These are phyloP conservation scores for Gentiana straminea DNA, from an alignment of 257 asterid species.

Conservation along the genomic window DNA sequence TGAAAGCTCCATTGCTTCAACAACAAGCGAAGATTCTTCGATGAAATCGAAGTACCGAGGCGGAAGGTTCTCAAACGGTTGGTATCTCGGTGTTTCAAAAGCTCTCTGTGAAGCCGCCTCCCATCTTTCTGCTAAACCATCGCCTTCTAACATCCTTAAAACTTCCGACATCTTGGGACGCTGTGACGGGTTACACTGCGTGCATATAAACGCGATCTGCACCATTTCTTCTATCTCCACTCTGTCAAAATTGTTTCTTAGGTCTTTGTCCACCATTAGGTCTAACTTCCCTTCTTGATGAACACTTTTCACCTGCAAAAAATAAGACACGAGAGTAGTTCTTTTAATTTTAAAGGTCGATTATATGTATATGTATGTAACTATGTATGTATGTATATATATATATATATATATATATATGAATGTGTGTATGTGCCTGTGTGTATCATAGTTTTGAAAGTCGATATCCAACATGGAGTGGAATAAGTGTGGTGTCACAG, in stretches of 20 bases:
- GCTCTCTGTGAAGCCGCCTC: slow-evolving; percentile 52
- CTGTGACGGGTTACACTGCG: slow-evolving; percentile 60
- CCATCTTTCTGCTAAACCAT: slow-evolving; percentile 85
- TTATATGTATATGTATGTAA: too few species aligned
- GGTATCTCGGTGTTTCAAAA: slow-evolving; percentile 37
- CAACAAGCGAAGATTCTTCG: slow-evolving; percentile 70
- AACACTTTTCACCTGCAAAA: slow-evolving; percentile 59
- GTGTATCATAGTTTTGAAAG: too few species aligned
- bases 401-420: too few species aligned
- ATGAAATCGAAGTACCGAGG: slow-evolving; percentile 72
- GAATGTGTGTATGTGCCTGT: too few species aligned
- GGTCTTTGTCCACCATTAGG: slow-evolving; percentile 59
- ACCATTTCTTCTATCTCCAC: slow-evolving; percentile 78
- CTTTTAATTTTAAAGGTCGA: too few species aligned
- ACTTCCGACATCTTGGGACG: slow-evolving; percentile 95
- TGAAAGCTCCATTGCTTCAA: slow-evolving; percentile 91
- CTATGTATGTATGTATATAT: too few species aligned
- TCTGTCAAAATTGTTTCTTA: slow-evolving; percentile 46
- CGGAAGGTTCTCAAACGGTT: slow-evolving; percentile 34
- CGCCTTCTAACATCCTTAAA: slow-evolving; percentile 88
- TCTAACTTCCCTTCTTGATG: slow-evolving; percentile 72
- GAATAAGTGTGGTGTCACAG: too few species aligned
- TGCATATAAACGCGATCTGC: slow-evolving; percentile 72
- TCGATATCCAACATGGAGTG: too few species aligned
- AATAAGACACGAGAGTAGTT: too few species aligned